Percentiles rank a stretch among this genome's conserved stretches.
These are phyloP conservation scores for Teratosphaeria gauchensis DNA, from an alignment of 2,329 filamentous ascomycete species.

Conservation along the genomic window DNA sequence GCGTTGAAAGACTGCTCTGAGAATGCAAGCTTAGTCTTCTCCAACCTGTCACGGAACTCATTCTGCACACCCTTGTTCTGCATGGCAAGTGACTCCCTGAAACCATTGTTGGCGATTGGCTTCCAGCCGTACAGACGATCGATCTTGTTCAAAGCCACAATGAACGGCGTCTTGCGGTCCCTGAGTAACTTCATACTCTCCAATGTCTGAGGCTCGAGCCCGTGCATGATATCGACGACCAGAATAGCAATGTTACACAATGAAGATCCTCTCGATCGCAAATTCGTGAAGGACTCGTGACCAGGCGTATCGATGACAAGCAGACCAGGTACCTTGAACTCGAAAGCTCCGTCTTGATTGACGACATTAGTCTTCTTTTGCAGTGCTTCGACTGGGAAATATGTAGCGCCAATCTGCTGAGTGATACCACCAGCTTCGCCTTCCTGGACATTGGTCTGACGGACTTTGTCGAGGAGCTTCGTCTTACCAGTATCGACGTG, in stretches of 20 bases:
- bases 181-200: constrained; percentile 93
- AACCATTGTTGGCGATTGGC: constrained; percentile 96
- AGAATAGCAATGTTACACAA: constrained; percentile 99
- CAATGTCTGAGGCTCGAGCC: constrained; percentile 89
- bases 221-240: constrained; percentile 99
- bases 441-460: constrained; percentile 97
- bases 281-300: constrained; percentile 99
- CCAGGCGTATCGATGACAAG: constrained; percentile 96
- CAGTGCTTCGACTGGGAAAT: constrained; percentile 93
- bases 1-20: constrained; percentile 97
- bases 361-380: constrained; percentile 87
- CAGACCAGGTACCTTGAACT: constrained; percentile 95
- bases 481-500: constrained; percentile 99
- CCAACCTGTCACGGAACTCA: constrained; percentile 84
- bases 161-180: constrained; percentile 93
- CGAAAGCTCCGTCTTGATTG: constrained; percentile 80
- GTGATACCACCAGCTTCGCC: constrained; percentile 99
- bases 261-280: constrained; percentile 91
- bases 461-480: constrained; percentile 97
- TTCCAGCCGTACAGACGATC: constrained; percentile 99
- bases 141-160: constrained; percentile 98
- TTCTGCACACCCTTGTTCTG: constrained; percentile 90
- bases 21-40: constrained; percentile 87
- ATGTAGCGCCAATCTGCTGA: constrained; percentile 98
- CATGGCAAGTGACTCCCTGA: constrained; percentile 79